These are phyloP conservation scores for Fonsecaea pedrosoi DNA, from an alignment of 2,329 filamentous ascomycete species.

Conservation along the genomic window DNA sequence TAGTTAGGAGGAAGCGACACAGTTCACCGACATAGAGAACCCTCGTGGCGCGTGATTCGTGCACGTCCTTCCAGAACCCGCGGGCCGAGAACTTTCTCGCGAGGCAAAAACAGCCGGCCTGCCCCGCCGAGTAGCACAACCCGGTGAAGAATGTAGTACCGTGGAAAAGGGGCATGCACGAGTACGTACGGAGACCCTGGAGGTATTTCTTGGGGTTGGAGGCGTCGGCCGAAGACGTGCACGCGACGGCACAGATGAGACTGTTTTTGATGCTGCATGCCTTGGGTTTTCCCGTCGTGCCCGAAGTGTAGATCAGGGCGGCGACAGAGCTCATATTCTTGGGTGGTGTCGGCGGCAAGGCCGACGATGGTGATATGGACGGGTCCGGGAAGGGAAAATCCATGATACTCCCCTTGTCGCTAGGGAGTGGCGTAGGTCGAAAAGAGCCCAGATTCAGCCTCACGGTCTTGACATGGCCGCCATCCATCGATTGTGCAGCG, in stretches of 20 bases:
- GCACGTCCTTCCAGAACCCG: conserved; percentile 35
- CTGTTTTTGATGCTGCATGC: conserved; percentile 42
- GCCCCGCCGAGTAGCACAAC: conserved; percentile 51
- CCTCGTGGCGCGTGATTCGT: conserved; percentile 57
- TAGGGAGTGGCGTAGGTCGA: conserved; percentile 31
- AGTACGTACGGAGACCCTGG: conserved; percentile 54
- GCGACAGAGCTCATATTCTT: conserved; percentile 46
- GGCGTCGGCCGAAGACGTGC: conserved; percentile 44
- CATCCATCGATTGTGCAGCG: conserved; percentile 36
- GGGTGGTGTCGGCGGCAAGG: conserved; percentile 31
- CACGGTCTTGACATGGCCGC: conserved; percentile 34
- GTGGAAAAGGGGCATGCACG: conserved; percentile 57
- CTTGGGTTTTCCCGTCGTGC: conserved; percentile 47
- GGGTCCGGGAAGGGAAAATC: conserved; percentile 34
- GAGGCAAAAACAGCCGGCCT: conserved; percentile 51
- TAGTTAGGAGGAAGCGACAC: conserved; percentile 55
- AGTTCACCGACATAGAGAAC: conserved; percentile 63
- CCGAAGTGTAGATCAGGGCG: conserved; percentile 56
- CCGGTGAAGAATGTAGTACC: conserved; percentile 57
- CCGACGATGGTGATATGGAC: neutral
- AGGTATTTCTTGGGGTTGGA: conserved; percentile 51
- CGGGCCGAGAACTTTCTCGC: conserved; percentile 44
- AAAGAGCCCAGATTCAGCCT: conserved; percentile 35
- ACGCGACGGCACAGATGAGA: conserved; percentile 46
- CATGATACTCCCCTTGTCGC: conserved; percentile 40